Evolutionary conservation across 352 stramenopile genomes (phyloP), one percentile per base, ranked within the genome.

Genomic region (Phytophthora europaea): DNA sequence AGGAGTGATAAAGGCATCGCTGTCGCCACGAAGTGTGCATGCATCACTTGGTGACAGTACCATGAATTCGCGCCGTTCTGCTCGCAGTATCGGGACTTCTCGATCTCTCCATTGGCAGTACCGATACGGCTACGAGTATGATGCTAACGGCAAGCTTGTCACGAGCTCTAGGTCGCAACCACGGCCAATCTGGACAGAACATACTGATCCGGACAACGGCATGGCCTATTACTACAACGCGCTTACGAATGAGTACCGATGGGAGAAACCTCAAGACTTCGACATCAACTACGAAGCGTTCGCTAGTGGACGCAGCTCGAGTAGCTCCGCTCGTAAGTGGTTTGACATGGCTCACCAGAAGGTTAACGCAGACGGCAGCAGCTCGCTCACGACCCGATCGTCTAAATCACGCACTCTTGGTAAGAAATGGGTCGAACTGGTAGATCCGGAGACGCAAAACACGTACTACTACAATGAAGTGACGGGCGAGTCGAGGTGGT

Each of bases 391-490:
- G 26, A 51, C 75, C 40, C 74, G 80, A 36, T 79, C 72, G 33
- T 33, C 69, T 26, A 88, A 83, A 40, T 72, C 65, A 26, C 83
- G 85, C 18, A 50, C 67, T 15, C 75, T 94, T 4, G 87, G 84
- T 18, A 85, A 83, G 55, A 92, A 92, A 47, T 98, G 94, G 94
- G 70, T 96, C 52, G 91, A 98, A 65, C 80, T 85, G 51, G 71
- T 94, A 26, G 91, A 98, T 65, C 62, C 78, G 4, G 89, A 91
- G 40, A 94, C 85, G 13, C 84, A 85, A 26, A 79, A 97, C 68
- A 87, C 94, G 40, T 98, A 96, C 73, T 98, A 98, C 64, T 97
- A 95, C 78, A 98, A 98, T 64, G 91, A 92, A 61, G 81, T 93
- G 63, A 98, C 87, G 23, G 86, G 95, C 28, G 89, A 98, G 70